Percentiles rank a stretch among this genome's conserved stretches.
Evolutionary conservation across 805 yeast genomes (phyloP).

Genomic region (Blastobotrys robertii): DNA sequence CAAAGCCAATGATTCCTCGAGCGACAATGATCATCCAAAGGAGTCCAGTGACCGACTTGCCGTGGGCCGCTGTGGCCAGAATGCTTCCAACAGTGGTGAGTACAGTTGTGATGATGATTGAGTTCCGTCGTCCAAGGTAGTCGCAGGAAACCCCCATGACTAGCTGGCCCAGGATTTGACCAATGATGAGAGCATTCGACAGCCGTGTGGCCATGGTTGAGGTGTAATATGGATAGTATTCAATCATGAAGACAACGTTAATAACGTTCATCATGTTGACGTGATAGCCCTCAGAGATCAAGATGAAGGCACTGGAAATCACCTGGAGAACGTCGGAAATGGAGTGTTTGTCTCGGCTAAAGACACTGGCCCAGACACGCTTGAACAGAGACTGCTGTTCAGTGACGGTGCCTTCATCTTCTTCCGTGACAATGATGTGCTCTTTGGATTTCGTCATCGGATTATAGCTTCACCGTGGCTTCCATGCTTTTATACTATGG

Average conservation of each 20-base stretch:
- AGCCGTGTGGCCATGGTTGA: conserved; percentile 5
- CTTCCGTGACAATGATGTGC: no score
- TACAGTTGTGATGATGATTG: conserved; percentile 54
- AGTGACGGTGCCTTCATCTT: no score
- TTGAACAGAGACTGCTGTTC: no score
- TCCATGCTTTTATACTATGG: no score
- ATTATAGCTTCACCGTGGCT: no score
- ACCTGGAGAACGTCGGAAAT: no score
- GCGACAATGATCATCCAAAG: conserved; percentile 69
- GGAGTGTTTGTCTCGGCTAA: no score
- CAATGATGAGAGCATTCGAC: conserved; percentile 11
- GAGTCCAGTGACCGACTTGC: conserved; percentile 47
- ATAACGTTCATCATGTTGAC: background rate
- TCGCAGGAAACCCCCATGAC: conserved; percentile 10
- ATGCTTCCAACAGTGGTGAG: conserved; percentile 55
- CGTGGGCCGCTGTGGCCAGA: conserved; percentile 64
- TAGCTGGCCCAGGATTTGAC: conserved; percentile 11
- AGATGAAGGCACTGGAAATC: no score
- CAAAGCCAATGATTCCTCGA: conserved; percentile 70
- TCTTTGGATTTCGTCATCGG: no score
- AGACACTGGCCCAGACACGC: no score
- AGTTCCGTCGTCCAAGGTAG: conserved; percentile 23
- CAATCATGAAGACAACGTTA: background rate
- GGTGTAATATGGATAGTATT: conserved; percentile 1
- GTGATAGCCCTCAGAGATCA: no score